These are phyloP conservation scores for Aquilaria agallochum DNA, from an alignment of 441 rosid species.

Conservation along the genomic window DNA sequence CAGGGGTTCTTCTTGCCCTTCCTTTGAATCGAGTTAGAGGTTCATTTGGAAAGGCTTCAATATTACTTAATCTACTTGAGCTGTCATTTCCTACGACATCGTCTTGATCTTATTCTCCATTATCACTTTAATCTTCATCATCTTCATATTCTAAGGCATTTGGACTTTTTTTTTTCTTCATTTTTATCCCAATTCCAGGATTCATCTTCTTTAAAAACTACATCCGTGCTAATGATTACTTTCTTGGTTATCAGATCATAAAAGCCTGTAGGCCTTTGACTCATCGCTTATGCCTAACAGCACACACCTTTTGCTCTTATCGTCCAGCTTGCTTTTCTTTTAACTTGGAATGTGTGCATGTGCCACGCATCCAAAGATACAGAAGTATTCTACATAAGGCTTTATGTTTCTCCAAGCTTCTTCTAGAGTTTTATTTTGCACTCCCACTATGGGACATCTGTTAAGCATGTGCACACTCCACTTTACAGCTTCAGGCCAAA, in stretches of 20 bases:
- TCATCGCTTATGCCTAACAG: neutral
- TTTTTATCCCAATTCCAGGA: neutral
- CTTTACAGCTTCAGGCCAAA: neutral
- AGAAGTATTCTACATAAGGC: constrained; percentile 2
- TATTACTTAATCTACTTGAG: no score
- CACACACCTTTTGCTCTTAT: neutral
- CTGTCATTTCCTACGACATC: no score
- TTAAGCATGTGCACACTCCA: constrained; percentile 7
- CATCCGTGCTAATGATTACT: constrained; percentile 4
- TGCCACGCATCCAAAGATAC: neutral
- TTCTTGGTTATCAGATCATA: neutral
- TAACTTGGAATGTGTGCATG: neutral
- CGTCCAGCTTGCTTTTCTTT: constrained; percentile 2
- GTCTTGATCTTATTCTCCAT: no score
- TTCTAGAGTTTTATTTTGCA: neutral
- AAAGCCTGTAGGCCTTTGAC: constrained; percentile 5
- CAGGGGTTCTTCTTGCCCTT: no score
- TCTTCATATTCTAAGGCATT: no score
- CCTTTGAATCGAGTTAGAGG: no score
- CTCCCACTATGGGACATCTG: neutral
- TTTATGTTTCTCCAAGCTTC: constrained; percentile 5
- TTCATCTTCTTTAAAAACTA: constrained; percentile 7
- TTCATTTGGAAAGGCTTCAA: no score
- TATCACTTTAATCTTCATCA: no score
- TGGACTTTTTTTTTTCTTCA: no score